phyloP scores from a whole-genome alignment of 2,329 filamentous ascomycete species.

The Hypoxylon sp. region DNA sequence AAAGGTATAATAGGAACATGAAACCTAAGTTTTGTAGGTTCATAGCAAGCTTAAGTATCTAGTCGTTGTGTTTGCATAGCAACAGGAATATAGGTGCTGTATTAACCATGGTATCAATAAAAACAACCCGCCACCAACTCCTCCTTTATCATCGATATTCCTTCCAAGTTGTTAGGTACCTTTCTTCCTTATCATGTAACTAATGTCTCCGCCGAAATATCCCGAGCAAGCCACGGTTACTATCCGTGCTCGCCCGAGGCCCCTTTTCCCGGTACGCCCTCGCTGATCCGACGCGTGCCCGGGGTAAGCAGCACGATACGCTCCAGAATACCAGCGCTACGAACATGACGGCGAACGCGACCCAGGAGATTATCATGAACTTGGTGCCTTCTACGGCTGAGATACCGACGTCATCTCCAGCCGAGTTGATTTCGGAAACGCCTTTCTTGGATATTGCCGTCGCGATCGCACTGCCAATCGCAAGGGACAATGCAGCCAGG shows the following conservation, averaged over 20 bases:
- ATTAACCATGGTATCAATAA: neutral
- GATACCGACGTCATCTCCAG: conserved; percentile 62
- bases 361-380: conserved; percentile 64
- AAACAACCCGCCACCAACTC: neutral
- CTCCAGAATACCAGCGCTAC: conserved; percentile 60
- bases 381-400: conserved; percentile 60
- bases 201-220: conserved; percentile 34
- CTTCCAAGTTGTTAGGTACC: neutral
- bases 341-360: conserved; percentile 63
- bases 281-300: neutral
- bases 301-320: conserved; percentile 40
- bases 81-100: neutral
- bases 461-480: conserved; percentile 61
- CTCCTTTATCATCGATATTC: neutral
- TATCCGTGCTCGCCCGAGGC: conserved; percentile 23
- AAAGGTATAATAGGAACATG: neutral
- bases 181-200: neutral
- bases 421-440: conserved; percentile 59
- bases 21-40: neutral
- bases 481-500: conserved; percentile 57
- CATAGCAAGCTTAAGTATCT: neutral
- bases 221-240: conserved; percentile 35
- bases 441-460: conserved; percentile 60
- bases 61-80: neutral
- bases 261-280: conserved; percentile 24